A percentile compares a stretch with the other conserved stretches of the same genome.
phyloP scores from a whole-genome alignment of 192 early-diverging fungal species.

The Coemansia sp. region DNA sequence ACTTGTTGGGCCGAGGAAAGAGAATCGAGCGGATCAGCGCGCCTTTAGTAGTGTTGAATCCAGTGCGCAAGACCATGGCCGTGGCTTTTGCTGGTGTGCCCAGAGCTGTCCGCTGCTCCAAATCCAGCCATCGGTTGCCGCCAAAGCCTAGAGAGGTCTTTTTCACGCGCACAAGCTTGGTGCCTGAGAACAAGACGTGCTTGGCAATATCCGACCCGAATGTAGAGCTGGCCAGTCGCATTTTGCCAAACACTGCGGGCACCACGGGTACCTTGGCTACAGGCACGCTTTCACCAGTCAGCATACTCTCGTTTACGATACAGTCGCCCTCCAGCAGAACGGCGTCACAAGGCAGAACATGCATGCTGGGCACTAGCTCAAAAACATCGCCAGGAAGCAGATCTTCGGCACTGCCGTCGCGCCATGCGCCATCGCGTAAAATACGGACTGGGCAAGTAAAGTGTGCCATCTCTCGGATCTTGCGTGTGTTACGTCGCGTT shows the following conservation, averaged over 20 bases:
- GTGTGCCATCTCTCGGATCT: slow-evolving; percentile 84
- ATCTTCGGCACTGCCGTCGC: slow-evolving; percentile 62
- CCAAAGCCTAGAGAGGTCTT: slow-evolving; percentile 46
- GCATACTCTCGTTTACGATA: slow-evolving; percentile 97
- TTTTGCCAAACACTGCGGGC: slow-evolving; percentile 64
- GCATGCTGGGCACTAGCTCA: slow-evolving; percentile 67
- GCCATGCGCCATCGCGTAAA: slow-evolving; percentile 62
- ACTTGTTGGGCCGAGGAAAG: slow-evolving; percentile 94
- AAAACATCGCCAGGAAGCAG: slow-evolving; percentile 96
- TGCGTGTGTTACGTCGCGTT: slow-evolving; percentile 66
- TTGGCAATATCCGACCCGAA: slow-evolving; percentile 68
- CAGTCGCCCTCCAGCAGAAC: slow-evolving; percentile 91
- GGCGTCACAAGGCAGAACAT: slow-evolving; percentile 86
- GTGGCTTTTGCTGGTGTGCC: slow-evolving; percentile 60
- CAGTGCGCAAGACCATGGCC: slow-evolving; percentile 88
- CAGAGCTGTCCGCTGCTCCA: slow-evolving; percentile 42
- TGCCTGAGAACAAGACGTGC: slow-evolving; percentile 91
- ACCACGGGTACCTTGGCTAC: slow-evolving; percentile 87
- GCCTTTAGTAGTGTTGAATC: slow-evolving; percentile 97
- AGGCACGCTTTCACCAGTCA: slow-evolving; percentile 95
- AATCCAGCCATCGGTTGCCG: slow-evolving; percentile 45
- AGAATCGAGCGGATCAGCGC: slow-evolving; percentile 92
- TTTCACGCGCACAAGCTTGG: slow-evolving; percentile 83
- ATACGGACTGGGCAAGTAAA: slow-evolving; percentile 80
- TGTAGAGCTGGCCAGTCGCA: slow-evolving; percentile 52